Conservation (phyloP, 2,329 filamentous ascomycete species). For the Fusarium sp. region DNA sequence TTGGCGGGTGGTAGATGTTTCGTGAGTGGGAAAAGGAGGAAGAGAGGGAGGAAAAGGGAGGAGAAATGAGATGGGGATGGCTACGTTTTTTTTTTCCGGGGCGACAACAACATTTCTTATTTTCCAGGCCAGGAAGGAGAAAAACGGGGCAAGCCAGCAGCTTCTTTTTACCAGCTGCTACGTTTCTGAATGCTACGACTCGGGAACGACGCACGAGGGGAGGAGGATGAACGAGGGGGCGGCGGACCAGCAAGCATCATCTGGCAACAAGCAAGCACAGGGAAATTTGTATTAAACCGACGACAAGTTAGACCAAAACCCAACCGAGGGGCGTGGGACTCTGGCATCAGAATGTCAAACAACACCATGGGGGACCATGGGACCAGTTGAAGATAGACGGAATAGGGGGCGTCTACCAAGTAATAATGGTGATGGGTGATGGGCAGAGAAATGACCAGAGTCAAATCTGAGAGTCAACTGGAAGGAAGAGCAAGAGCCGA, state of each 20-base stretch:
- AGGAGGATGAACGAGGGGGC: conserved; percentile 37
- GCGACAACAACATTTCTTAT: conserved; percentile 55
- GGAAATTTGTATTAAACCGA: conserved; percentile 45
- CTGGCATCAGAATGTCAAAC: conserved; percentile 12
- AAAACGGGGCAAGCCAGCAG: conserved; percentile 57
- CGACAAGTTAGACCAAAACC: conserved; percentile 34
- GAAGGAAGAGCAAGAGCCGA: conserved; percentile 21
- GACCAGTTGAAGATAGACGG: background rate
- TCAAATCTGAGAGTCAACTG: conserved; percentile 26
- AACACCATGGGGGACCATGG: conserved; percentile 28
- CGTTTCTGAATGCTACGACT: conserved; percentile 41
- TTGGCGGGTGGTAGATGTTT: conserved; percentile 44
- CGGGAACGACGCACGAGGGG: conserved; percentile 37
- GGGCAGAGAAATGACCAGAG: conserved; percentile 14
- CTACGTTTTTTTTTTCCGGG: conserved; percentile 58
- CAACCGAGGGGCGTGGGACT: conserved; percentile 33
- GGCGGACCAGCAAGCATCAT: conserved; percentile 39
- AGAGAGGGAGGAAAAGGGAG: conserved; percentile 38
- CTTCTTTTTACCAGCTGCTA: conserved; percentile 32
- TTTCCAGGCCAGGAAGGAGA: conserved; percentile 53
- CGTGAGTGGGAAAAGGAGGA: conserved; percentile 36
- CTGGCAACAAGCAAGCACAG: conserved; percentile 38
- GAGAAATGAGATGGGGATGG: conserved; percentile 57
- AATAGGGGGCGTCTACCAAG: conserved; percentile 32
- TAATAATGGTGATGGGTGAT: conserved; percentile 13